These are phyloP conservation scores for Alternaria tenuissima DNA, from an alignment of 2,329 filamentous ascomycete genomes.

Conservation along the genomic window DNA sequence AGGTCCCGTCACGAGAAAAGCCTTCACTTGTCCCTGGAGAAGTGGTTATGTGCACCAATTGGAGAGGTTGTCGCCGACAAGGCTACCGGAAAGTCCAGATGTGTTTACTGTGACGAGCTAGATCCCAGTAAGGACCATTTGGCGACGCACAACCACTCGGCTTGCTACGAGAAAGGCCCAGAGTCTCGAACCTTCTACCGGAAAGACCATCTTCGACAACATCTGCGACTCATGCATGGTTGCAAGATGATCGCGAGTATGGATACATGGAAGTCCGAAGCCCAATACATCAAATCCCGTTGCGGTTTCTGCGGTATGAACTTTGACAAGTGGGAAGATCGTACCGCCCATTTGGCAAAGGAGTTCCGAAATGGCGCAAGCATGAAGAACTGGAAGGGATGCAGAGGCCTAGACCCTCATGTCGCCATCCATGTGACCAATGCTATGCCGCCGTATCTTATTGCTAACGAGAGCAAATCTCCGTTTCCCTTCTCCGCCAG, in stretches of 20 bases:
- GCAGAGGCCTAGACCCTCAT: constrained; percentile 60
- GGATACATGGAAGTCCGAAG: constrained; percentile 70
- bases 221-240: constrained; percentile 67
- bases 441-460: constrained; percentile 62
- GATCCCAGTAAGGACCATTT: constrained; percentile 65
- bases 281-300: constrained; percentile 61
- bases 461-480: constrained; percentile 57
- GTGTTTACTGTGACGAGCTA: constrained; percentile 65
- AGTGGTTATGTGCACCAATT: constrained; percentile 65
- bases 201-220: constrained; percentile 70
- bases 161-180: constrained; percentile 72
- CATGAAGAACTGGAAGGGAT: constrained; percentile 65
- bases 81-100: constrained; percentile 63
- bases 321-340: constrained; percentile 61
- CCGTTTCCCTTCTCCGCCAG: constrained; percentile 59
- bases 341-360: constrained; percentile 62
- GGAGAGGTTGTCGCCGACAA: constrained; percentile 66
- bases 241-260: constrained; percentile 68
- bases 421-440: constrained; percentile 60
- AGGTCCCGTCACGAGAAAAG: constrained; percentile 54
- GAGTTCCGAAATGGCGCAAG: constrained; percentile 63
- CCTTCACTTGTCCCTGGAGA: constrained; percentile 50
- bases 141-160: constrained; percentile 66
- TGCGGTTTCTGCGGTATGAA: constrained; percentile 63
- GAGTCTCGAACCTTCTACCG: constrained; percentile 71